A percentile compares a stretch with the other conserved stretches of the same genome.
Evolutionary conservation across 805 yeast species (phyloP).

Genomic region (Zygoascus bituminiphila): DNA sequence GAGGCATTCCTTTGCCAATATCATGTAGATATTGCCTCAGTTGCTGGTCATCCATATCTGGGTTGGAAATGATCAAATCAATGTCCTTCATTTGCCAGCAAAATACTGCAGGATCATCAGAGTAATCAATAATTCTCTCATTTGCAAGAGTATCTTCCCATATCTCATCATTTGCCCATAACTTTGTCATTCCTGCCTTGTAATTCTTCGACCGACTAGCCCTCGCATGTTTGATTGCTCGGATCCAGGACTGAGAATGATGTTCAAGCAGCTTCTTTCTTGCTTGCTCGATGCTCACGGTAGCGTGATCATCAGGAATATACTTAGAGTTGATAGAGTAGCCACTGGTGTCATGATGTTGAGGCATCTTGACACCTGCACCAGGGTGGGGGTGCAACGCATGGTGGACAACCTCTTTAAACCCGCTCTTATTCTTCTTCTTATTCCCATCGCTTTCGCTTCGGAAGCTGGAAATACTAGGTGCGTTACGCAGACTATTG

Average conservation of each 20-base stretch:
- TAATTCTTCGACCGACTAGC: slow-evolving; percentile 28
- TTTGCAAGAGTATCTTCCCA: slow-evolving; percentile 34
- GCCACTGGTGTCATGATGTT: not conserved
- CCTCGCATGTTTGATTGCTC: slow-evolving; percentile 40
- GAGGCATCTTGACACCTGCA: not conserved
- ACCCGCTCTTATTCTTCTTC: not conserved
- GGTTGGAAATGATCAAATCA: slow-evolving; percentile 41
- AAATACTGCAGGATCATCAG: slow-evolving; percentile 45
- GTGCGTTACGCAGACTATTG: not conserved
- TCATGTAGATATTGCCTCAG: slow-evolving; percentile 56
- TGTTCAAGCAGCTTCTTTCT: slow-evolving; percentile 35
- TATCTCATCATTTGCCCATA: slow-evolving; percentile 23
- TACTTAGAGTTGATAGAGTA: not conserved
- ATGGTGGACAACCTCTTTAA: slow-evolving; percentile 1
- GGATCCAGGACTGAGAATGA: slow-evolving; percentile 63
- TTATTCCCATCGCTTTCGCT: not conserved
- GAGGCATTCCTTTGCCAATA: slow-evolving; percentile 79
- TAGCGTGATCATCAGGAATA: not conserved
- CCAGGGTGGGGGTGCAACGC: not conserved
- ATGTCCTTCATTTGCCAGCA: slow-evolving; percentile 42
- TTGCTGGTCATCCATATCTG: slow-evolving; percentile 42
- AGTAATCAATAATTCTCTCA: slow-evolving; percentile 40
- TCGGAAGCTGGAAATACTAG: not conserved
- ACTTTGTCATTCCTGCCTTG: slow-evolving; percentile 30
- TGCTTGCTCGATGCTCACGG: slow-evolving; percentile 27